Conservation (phyloP, 2,329 filamentous ascomycete species). For the Colletotrichum endophyticum region DNA sequence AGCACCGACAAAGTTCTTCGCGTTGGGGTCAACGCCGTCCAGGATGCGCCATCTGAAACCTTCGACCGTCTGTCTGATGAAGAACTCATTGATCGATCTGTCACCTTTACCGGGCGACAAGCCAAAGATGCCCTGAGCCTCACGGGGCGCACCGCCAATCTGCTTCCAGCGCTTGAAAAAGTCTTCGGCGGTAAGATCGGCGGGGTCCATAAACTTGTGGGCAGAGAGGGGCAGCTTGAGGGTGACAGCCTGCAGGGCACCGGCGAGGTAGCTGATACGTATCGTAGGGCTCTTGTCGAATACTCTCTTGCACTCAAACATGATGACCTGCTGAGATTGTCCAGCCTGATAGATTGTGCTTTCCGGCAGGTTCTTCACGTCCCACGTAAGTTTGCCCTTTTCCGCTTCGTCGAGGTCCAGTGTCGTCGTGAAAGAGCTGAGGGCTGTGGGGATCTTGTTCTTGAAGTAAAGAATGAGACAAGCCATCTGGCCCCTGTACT, state of each 20-base stretch:
- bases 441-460: slow-evolving; percentile 86
- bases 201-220: slow-evolving; percentile 97
- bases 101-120: slow-evolving; percentile 59
- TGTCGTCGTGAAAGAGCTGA: slow-evolving; percentile 93
- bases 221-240: slow-evolving; percentile 86
- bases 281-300: slow-evolving; percentile 90
- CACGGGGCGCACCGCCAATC: slow-evolving; percentile 86
- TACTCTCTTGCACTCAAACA: slow-evolving; percentile 85
- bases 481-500: slow-evolving; percentile 94
- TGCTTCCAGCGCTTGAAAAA: slow-evolving; percentile 99
- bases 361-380: slow-evolving; percentile 88
- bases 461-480: slow-evolving; percentile 95
- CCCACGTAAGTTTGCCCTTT: slow-evolving; percentile 75
- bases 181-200: slow-evolving; percentile 84
- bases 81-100: slow-evolving; percentile 71
- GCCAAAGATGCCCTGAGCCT: slow-evolving; percentile 87
- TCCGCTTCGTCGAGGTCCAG: slow-evolving; percentile 78
- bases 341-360: slow-evolving; percentile 75
- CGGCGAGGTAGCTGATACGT: slow-evolving; percentile 91
- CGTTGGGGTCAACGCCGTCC: slow-evolving; percentile 86
- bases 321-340: slow-evolving; percentile 91
- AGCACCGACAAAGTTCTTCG: slow-evolving; percentile 91
- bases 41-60: slow-evolving; percentile 92
- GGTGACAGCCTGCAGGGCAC: slow-evolving; percentile 89
- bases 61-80: slow-evolving; percentile 75